Conservation (phyloP, 1,284 basidiomycete species). For the Boletellus dicymbophilus region DNA sequence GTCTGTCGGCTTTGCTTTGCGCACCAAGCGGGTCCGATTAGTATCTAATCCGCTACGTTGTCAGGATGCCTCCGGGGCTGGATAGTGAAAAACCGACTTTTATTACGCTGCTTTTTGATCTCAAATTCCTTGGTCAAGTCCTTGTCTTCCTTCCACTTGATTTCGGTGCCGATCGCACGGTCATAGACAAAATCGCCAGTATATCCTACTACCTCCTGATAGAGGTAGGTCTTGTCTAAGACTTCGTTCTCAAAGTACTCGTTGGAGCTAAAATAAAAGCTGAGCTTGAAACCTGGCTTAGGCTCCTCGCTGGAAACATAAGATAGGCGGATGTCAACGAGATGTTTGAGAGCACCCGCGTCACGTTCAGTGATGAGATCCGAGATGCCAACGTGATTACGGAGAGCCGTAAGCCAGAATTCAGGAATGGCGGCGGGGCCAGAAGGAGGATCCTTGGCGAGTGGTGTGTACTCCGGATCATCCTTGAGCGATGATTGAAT, state of each 20-base stretch:
- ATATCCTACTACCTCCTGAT: slow-evolving; percentile 93
- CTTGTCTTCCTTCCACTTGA: slow-evolving; percentile 98
- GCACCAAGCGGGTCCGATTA: slow-evolving; percentile 89
- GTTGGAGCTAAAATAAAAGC: slow-evolving; percentile 83
- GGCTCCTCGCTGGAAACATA: slow-evolving; percentile 59
- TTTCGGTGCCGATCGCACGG: slow-evolving; percentile 86
- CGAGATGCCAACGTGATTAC: slow-evolving; percentile 86
- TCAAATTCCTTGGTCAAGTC: slow-evolving; percentile 97
- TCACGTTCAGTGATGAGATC: slow-evolving; percentile 95
- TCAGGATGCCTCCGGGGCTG: slow-evolving; percentile 3
- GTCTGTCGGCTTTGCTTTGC: slow-evolving; percentile 85
- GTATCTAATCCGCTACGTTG: slow-evolving; percentile 60
- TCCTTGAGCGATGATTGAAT: slow-evolving; percentile 69
- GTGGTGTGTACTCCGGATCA: slow-evolving; percentile 61
- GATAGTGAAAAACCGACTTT: slow-evolving; percentile 61
- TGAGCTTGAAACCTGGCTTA: slow-evolving; percentile 90
- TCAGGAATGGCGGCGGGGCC: slow-evolving; percentile 70
- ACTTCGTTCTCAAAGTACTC: slow-evolving; percentile 87
- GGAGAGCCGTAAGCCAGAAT: slow-evolving; percentile 97
- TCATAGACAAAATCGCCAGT: slow-evolving; percentile 96
- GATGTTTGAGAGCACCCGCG: slow-evolving; percentile 71
- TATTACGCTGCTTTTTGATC: slow-evolving; percentile 99
- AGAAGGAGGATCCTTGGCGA: slow-evolving; percentile 48
- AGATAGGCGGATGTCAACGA: slow-evolving; percentile 69
- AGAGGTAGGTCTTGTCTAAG: slow-evolving; percentile 94